A percentile compares a stretch with the other conserved stretches of the same genome.
These are phyloP conservation scores for Ceratobasidium sp. DNA, from an alignment of 1,284 basidiomycete species.

Conservation along the genomic window DNA sequence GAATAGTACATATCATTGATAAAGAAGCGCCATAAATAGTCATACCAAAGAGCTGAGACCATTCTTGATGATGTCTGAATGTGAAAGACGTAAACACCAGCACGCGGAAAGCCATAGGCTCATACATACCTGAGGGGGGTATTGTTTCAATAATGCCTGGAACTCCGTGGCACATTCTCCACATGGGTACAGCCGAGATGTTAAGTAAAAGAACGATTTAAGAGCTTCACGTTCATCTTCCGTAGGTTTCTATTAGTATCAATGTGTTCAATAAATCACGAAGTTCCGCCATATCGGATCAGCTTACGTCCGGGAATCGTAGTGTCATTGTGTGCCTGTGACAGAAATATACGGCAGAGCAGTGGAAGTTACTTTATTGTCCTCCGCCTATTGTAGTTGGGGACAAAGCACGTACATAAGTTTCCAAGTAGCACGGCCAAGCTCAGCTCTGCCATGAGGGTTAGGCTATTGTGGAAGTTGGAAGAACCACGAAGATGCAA, in stretches of 20 bases:
- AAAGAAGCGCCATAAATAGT: constrained; percentile 25
- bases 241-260: constrained; percentile 75
- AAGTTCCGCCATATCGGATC: neutral
- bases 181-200: constrained; percentile 61
- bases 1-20: constrained; percentile 50
- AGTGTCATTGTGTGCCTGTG: constrained; percentile 93
- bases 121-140: constrained; percentile 85
- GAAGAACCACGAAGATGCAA: constrained; percentile 49
- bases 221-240: constrained; percentile 86
- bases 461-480: constrained; percentile 22
- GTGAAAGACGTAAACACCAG: constrained; percentile 1
- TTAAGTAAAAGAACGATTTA: constrained; percentile 86
- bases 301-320: constrained; percentile 84
- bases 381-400: neutral
- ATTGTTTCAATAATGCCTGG: constrained; percentile 83
- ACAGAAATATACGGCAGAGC: constrained; percentile 28
- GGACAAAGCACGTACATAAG: constrained; percentile 71
- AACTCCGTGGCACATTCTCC: constrained; percentile 97
- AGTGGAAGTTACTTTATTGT: constrained; percentile 27
- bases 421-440: constrained; percentile 94
- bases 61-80: constrained; percentile 85
- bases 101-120: constrained; percentile 12
- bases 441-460: constrained; percentile 74
- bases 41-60: constrained; percentile 84
- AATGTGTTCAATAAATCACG: constrained; percentile 8